Evolutionary conservation across 1,284 basidiomycete genomes (phyloP), one percentile per base, ranked within the genome.

Genomic region (Moesziomyces aphidis): DNA sequence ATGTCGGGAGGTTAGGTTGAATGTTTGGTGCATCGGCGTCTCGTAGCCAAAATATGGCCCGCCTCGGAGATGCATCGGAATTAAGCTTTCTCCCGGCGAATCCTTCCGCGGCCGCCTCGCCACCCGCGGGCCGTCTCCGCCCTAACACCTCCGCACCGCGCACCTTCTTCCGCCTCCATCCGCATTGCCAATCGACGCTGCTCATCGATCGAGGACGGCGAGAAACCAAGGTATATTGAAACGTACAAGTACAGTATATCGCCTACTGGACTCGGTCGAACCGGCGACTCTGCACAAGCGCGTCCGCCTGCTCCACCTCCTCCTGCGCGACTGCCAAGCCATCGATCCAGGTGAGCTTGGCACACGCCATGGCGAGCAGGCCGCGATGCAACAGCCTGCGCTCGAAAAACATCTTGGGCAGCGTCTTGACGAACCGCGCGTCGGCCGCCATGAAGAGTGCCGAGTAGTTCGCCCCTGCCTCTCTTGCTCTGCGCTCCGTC

Each of bases 281-380:
- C 3, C 65, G 21, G 44, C 52, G 58, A 34, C 66, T 69, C 26
- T 65, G 58, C 6, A 83, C 61, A 49, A 76, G 52, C 39, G 49
- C 59, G 36, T 80, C 80, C 19, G 83, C 81, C 39, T 58, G 47
- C 9, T 61, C 59, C 19, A 83, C 73, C 34, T 83, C 83, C 23
- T 62, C 68, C 21, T 81, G 78, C 11, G 50, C 58, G 24, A 84
- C 55, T 36, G 63, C 23, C 31, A 84, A 59, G 4, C 83, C 83
- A 52, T 84, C 83, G 11, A 84, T 56, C 81, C 82, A 83, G 17
- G 57, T 68, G 34, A 84, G 60, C 45, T 77, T 66, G 1, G 68
- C 55, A 55, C 83, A 84, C 11, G 75, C 80, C 79, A 84, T 82
- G 17, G 79, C 81, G 47, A 83, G 62, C 49, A 80, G 44, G 1